Evolutionary conservation across 768 basidiomycete genomes (phyloP), one percentile per base, ranked within the genome.

Genomic region (Russula sp.): DNA sequence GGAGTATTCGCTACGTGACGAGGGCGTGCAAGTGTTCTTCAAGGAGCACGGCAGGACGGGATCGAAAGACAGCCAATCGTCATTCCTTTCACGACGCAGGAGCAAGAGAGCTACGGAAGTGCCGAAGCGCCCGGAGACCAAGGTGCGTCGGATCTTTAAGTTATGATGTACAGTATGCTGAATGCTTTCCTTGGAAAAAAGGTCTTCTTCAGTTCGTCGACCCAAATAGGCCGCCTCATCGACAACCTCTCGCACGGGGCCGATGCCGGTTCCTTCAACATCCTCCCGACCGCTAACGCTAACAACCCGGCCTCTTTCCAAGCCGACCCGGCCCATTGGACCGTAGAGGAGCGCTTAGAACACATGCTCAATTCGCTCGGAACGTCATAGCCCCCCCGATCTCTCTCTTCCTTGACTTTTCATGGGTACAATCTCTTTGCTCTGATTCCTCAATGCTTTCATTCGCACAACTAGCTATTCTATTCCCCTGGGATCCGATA

Each of bases 201-300:
- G 87, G 83, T 89, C 63, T 88, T 85, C 73, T 86, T 85, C 72
- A 87, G 86, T 67, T 83, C 88, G 18, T 78, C 87, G 25, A 81
- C 84, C 45, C 86, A 91, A 64, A 92, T 93, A 70, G 88, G 87
- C 46, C 87, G 85, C 66, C 78, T 93, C 61, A 90, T 93, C 60
- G 91, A 93, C 70, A 83, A 75, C 68, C 82, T 93, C 70, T 91
- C 90, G 50, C 85, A 85, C 70, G 87, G 85, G 36, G 83, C 84
- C 77, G 91, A 93, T 65, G 79, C 88, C 45, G 91, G 89, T 49
- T 87, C 90, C 41, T 91, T 92, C 78, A 92, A 92, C 69, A 83
- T 92, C 69, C 69, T 79, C 41, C 81, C 84, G 13, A 73, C 75
- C 76, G n/a, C 53, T 20, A 56, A 45, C 39, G 62, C 53, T 20